These are phyloP conservation scores for Populus ilicifolia DNA, from an alignment of 345 rosid species.

Conservation along the genomic window DNA sequence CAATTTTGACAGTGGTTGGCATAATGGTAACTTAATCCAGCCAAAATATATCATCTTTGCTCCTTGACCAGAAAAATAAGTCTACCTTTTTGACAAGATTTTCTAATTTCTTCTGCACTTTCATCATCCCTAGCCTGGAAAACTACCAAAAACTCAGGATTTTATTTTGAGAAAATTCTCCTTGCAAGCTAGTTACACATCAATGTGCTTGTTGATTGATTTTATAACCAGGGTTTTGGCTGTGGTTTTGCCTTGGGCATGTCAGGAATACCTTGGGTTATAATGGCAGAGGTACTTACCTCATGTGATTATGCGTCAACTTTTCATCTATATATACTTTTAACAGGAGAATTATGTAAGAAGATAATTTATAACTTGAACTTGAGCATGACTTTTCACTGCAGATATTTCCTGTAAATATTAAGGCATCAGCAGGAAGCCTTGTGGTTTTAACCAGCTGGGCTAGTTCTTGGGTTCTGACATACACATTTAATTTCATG, in stretches of 20 bases:
- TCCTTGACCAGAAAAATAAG: too few relatives aligned
- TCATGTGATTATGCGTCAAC: background rate
- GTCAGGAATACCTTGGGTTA: constrained; percentile 77
- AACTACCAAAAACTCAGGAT: background rate
- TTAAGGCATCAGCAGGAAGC: constrained; percentile 3
- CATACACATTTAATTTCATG: constrained; percentile 2
- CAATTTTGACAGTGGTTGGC: constrained; percentile 31
- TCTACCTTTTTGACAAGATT: too few relatives aligned
- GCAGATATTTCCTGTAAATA: background rate
- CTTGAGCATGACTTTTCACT: background rate
- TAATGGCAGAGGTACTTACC: constrained; percentile 67
- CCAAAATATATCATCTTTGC: background rate
- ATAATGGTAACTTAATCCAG: constrained; percentile 29
- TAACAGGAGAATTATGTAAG: background rate
- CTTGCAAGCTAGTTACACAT: background rate
- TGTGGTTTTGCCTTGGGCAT: constrained; percentile 60
- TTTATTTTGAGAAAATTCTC: background rate
- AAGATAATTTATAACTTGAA: background rate
- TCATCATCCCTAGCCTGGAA: background rate
- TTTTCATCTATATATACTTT: background rate
- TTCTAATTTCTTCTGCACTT: too few relatives aligned
- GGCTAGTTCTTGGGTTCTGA: constrained; percentile 4
- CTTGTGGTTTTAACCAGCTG: background rate
- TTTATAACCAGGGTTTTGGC: constrained; percentile 28
- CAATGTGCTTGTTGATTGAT: background rate